Evolutionary conservation across 2,329 filamentous ascomycete genomes (phyloP).

Genomic region (Ascochyta clinopodiicola): DNA sequence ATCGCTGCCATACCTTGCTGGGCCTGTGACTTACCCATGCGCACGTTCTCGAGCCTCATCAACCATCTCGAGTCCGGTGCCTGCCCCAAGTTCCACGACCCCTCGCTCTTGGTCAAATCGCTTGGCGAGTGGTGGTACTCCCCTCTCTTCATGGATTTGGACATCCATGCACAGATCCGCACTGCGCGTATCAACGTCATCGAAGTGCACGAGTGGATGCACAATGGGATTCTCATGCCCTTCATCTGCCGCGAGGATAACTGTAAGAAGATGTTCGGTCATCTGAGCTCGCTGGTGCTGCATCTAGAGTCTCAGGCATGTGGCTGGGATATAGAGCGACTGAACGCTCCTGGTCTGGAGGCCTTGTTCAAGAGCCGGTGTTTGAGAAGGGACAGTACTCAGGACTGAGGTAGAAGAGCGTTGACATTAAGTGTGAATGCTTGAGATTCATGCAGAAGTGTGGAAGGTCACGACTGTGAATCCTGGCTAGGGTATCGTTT

Average conservation of each 20-base stretch:
- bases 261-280: slow-evolving; percentile 34
- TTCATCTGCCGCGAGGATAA: slow-evolving; percentile 37
- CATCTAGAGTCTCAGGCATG: slow-evolving; percentile 41
- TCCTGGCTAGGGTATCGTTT: too few relatives aligned
- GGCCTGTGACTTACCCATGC: slow-evolving; percentile 32
- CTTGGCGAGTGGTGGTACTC: slow-evolving; percentile 47
- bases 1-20: slow-evolving; percentile 31
- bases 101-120: slow-evolving; percentile 23
- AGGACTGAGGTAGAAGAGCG: too few relatives aligned
- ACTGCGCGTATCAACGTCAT: slow-evolving; percentile 29
- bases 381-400: neutral
- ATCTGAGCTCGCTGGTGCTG: slow-evolving; percentile 35
- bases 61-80: slow-evolving; percentile 63
- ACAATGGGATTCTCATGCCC: slow-evolving; percentile 32
- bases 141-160: slow-evolving; percentile 44
- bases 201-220: slow-evolving; percentile 32
- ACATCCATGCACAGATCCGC: slow-evolving; percentile 42
- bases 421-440: too few relatives aligned
- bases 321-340: slow-evolving; percentile 32
- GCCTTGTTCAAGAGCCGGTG: slow-evolving; percentile 26
- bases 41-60: slow-evolving; percentile 36
- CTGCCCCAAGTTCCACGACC: slow-evolving; percentile 72
- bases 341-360: slow-evolving; percentile 34
- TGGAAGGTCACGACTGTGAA: too few relatives aligned
- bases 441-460: too few relatives aligned